Conservation (phyloP, 257 asterid species). For the Anisodus tanguticus region DNA sequence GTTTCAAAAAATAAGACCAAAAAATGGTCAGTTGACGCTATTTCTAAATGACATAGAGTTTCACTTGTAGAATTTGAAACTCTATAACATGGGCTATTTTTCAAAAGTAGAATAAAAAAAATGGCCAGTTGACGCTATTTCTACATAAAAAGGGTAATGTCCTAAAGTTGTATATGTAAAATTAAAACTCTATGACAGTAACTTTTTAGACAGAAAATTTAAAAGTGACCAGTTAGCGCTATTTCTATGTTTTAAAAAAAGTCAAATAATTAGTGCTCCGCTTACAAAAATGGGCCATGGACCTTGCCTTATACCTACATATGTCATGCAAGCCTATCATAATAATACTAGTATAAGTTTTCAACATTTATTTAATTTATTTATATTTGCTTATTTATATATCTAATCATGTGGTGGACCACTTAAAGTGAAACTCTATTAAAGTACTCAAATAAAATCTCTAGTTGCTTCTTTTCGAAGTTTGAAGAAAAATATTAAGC, state of each 20-base stretch:
- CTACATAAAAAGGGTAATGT: too few species aligned
- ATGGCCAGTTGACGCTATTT: too few species aligned
- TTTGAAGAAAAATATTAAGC: neutral
- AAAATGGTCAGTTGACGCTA: too few species aligned
- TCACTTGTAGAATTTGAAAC: neutral
- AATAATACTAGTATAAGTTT: neutral
- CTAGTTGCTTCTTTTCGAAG: constrained; percentile 21
- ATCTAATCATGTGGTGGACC: constrained; percentile 28
- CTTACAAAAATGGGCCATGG: constrained; percentile 13
- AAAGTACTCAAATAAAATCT: constrained; percentile 6
- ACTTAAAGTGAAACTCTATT: constrained; percentile 31
- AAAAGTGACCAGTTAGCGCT: neutral
- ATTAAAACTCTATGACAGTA: too few species aligned
- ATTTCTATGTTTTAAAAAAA: neutral
- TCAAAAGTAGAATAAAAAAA: neutral
- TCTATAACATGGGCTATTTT: neutral
- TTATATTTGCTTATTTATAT: constrained; percentile 14
- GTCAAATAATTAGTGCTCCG: neutral
- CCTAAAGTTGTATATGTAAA: too few species aligned
- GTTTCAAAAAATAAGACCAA: too few species aligned
- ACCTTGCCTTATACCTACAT: constrained; percentile 16
- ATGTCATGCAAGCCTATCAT: constrained; percentile 27
- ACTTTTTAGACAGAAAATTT: neutral
- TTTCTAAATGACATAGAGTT: too few species aligned
- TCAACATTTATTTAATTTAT: constrained; percentile 1